A percentile compares a stretch with the other conserved stretches of the same genome.
These are phyloP conservation scores for Pyronema domesticum DNA, from an alignment of 495 filamentous ascomycete species.

Conservation along the genomic window DNA sequence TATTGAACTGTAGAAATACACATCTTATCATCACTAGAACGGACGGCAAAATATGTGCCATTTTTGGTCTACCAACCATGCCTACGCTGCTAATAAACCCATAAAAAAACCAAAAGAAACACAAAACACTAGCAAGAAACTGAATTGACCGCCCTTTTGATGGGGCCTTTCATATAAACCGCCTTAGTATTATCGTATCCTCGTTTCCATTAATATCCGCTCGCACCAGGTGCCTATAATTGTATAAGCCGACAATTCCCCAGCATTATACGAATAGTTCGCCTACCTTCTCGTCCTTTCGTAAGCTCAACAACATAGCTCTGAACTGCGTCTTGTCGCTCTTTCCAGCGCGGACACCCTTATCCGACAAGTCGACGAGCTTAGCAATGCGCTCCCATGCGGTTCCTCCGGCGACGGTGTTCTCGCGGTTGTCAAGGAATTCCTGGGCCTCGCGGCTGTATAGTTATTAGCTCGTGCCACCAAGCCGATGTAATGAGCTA, in stretches of 20 bases:
- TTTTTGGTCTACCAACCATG: no score
- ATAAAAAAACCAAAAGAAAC: no score
- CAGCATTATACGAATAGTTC: neutral
- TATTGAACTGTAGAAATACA: no score
- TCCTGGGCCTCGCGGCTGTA: constrained; percentile 67
- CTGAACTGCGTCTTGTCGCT: constrained; percentile 91
- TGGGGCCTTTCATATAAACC: no score
- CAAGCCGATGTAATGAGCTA: neutral
- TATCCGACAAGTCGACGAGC: constrained; percentile 87
- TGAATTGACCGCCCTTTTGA: no score
- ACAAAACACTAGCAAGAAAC: no score
- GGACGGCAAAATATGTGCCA: no score
- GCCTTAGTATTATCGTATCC: no score
- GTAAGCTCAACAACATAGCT: constrained; percentile 70
- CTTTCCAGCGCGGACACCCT: constrained; percentile 62
- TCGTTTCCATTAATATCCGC: constrained; percentile 13
- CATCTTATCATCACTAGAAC: no score
- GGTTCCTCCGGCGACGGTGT: constrained; percentile 82
- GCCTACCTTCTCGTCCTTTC: constrained; percentile 74
- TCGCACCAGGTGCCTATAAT: constrained; percentile 19
- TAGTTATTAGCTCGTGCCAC: neutral
- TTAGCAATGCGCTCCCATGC: constrained; percentile 98
- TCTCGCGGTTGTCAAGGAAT: constrained; percentile 71
- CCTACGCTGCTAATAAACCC: no score
- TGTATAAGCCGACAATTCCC: neutral